Percentiles rank a stretch among this genome's conserved stretches.
These are phyloP conservation scores for Chlorophyllum brunneum DNA, from an alignment of 768 basidiomycete genomes.

Conservation along the genomic window DNA sequence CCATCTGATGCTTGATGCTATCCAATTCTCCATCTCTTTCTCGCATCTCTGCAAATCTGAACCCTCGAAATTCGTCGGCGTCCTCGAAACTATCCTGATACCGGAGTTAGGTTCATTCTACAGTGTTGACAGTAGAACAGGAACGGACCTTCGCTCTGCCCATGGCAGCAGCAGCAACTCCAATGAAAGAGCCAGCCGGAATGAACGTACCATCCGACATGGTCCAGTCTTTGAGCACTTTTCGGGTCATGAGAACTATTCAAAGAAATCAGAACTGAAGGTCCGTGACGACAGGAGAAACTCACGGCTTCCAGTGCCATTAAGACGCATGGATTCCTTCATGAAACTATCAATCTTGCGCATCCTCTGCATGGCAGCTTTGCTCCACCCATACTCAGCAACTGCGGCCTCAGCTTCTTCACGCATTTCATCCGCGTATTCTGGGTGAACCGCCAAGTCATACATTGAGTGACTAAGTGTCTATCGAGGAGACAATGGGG, in stretches of 20 bases:
- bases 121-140: neutral
- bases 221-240: conserved; percentile 30
- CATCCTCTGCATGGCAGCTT: conserved; percentile 33
- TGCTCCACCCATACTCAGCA: conserved; percentile 30
- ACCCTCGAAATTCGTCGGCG: conserved; percentile 30
- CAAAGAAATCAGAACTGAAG: neutral
- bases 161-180: conserved; percentile 19
- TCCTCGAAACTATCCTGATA: conserved; percentile 37
- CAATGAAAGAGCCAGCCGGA: conserved; percentile 30
- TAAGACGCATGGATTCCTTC: conserved; percentile 29
- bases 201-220: conserved; percentile 36
- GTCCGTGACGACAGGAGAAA: neutral
- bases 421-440: conserved; percentile 30
- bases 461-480: conserved; percentile 31
- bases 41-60: conserved; percentile 28
- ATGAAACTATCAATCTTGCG: conserved; percentile 43
- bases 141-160: conserved; percentile 19
- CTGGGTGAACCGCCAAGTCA: conserved; percentile 31
- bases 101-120: neutral
- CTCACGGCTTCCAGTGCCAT: neutral
- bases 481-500: conserved; percentile 16
- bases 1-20: conserved; percentile 28
- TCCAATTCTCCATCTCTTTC: conserved; percentile 8
- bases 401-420: conserved; percentile 38
- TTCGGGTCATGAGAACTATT: conserved; percentile 20